Evolutionary conservation across 805 yeast genomes (phyloP).

Genomic region (Dipodascopsis tothii): DNA sequence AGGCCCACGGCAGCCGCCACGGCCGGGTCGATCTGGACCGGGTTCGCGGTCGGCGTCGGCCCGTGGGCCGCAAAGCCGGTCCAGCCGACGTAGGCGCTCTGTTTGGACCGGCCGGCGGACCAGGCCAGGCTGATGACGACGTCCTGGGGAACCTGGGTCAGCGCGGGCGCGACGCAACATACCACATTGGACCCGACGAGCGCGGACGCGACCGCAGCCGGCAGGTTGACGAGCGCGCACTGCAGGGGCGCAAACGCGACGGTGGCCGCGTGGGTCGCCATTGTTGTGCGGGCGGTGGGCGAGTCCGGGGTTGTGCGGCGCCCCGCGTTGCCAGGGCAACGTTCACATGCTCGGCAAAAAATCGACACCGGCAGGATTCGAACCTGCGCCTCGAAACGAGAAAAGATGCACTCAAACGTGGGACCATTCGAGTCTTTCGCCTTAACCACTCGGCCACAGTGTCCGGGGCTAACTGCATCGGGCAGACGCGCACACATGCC

Average conservation of each 20-base stretch:
- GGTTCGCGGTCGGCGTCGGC: constrained; percentile 20
- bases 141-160: constrained; percentile 1
- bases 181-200: constrained; percentile 47
- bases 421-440: constrained; percentile 26
- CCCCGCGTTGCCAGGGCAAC: no score
- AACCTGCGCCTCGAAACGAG: constrained; percentile 29
- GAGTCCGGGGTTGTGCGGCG: no score
- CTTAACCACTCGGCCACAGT: constrained; percentile 29
- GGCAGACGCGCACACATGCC: no score
- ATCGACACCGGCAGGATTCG: constrained; percentile 28
- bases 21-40: constrained; percentile 58
- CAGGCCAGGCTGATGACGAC: constrained; percentile 3
- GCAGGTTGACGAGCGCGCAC: constrained; percentile 50
- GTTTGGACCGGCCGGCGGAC: background rate
- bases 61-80: constrained; percentile 42
- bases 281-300: constrained; percentile 1
- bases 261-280: constrained; percentile 30
- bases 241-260: constrained; percentile 35
- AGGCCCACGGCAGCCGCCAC: constrained; percentile 51
- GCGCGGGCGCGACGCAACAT: constrained; percentile 24
- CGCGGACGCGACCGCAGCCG: constrained; percentile 40
- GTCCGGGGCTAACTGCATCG: no score
- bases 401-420: constrained; percentile 19
- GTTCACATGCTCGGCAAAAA: constrained; percentile 1
- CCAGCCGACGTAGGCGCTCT: constrained; percentile 52